Percentiles rank a stretch among this genome's conserved stretches.
phyloP scores from a whole-genome alignment of 1,139 yeast genomes.

The Candida freyschussii region DNA sequence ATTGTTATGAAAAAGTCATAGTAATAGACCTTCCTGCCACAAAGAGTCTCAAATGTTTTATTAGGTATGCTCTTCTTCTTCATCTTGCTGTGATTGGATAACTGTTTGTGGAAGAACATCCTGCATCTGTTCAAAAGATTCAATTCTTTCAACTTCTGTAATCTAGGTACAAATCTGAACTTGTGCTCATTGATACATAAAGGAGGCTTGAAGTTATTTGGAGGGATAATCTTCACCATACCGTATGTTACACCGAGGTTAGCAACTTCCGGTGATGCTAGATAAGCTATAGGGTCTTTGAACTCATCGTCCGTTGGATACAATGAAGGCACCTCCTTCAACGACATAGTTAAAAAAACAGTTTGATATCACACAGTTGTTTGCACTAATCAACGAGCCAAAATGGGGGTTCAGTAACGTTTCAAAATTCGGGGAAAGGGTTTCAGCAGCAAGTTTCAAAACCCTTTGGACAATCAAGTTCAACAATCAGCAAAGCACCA shows the following conservation, averaged over 20 bases:
- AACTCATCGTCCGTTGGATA: constrained; percentile 53
- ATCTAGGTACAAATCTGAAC: constrained; percentile 60
- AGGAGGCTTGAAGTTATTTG: constrained; percentile 48
- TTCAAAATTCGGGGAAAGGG: too few relatives aligned
- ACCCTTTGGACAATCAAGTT: too few relatives aligned
- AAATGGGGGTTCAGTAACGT: too few relatives aligned
- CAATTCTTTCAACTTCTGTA: constrained; percentile 60
- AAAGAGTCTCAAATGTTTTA: constrained; percentile 8
- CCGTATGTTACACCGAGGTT: constrained; percentile 58
- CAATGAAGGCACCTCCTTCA: constrained; percentile 48
- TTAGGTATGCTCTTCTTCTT: constrained; percentile 27
- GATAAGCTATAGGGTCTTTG: constrained; percentile 53
- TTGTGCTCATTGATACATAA: constrained; percentile 45
- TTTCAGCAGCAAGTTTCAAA: too few relatives aligned
- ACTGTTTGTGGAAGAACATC: constrained; percentile 53
- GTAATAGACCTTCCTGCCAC: constrained; percentile 32
- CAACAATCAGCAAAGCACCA: too few relatives aligned
- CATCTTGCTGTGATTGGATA: constrained; percentile 53
- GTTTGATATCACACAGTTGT: too few relatives aligned
- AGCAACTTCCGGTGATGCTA: constrained; percentile 47
- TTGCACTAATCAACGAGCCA: too few relatives aligned
- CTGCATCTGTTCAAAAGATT: constrained; percentile 60
- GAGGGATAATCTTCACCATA: constrained; percentile 62
- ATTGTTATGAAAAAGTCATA: constrained; percentile 54
- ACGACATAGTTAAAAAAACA: too few relatives aligned